phyloP scores from a whole-genome alignment of 2,329 filamentous ascomycete species.

The Talaromyces sp. region DNA sequence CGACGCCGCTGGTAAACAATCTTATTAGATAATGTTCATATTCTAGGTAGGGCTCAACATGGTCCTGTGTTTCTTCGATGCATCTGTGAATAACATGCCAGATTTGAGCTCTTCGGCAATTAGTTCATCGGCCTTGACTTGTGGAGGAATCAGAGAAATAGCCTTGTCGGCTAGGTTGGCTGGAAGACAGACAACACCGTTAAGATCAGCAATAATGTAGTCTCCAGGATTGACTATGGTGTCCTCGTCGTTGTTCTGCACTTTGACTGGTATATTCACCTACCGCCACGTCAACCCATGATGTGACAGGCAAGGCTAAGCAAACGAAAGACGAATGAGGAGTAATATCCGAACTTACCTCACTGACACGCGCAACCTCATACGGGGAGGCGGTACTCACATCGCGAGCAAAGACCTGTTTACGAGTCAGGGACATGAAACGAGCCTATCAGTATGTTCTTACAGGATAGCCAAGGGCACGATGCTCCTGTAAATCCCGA shows the following conservation, averaged over 20 bases:
- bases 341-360: too few relatives aligned
- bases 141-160: background rate
- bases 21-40: too few relatives aligned
- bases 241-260: conserved; percentile 25
- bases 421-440: too few relatives aligned
- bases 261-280: conserved; percentile 35
- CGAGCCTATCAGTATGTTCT: background rate
- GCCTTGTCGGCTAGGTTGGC: background rate
- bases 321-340: too few relatives aligned
- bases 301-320: too few relatives aligned
- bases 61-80: too few relatives aligned
- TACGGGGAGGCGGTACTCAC: too few relatives aligned
- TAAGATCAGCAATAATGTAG: conserved; percentile 33
- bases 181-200: conserved; percentile 25
- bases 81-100: too few relatives aligned
- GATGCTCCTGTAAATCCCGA: conserved; percentile 36
- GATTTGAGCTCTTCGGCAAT: background rate
- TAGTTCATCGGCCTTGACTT: background rate
- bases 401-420: too few relatives aligned
- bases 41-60: too few relatives aligned
- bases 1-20: too few relatives aligned
- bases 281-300: background rate
- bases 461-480: conserved; percentile 19
- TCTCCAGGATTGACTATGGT: conserved; percentile 34
- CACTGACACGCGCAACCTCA: too few relatives aligned